phyloP scores from a whole-genome alignment of 2,329 filamentous ascomycete genomes.

The Fusarium sp. region DNA sequence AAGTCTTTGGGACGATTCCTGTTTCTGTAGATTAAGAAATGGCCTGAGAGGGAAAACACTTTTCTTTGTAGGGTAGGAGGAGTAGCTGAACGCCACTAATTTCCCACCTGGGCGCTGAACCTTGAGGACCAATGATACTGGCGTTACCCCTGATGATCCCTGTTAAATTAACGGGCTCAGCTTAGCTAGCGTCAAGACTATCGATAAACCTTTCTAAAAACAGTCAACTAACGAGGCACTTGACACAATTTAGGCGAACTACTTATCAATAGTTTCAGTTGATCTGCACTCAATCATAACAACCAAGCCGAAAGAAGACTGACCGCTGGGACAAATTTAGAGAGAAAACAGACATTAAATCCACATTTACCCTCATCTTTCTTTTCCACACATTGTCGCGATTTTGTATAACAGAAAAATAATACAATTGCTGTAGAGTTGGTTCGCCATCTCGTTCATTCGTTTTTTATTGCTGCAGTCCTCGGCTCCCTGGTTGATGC shows the following conservation, averaged over 20 bases:
- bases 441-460: slow-evolving; percentile 26
- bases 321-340: background rate
- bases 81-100: background rate
- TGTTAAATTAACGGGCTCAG: background rate
- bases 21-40: background rate
- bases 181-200: background rate
- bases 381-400: background rate
- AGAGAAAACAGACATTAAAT: background rate
- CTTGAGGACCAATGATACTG: background rate
- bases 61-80: background rate
- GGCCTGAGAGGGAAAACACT: fast-evolving
- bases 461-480: slow-evolving; percentile 13
- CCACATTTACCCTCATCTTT: background rate
- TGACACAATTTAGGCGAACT: background rate
- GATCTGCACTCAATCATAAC: background rate
- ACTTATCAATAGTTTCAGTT: background rate
- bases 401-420: background rate
- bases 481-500: slow-evolving; percentile 15
- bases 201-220: background rate
- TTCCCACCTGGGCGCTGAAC: fast-evolving
- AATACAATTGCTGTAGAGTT: background rate
- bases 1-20: background rate
- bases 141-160: background rate
- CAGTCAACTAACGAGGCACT: background rate
- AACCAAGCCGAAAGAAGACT: background rate